Conservation (phyloP, 495 filamentous ascomycete species). For the Penicillium antarcticum region DNA sequence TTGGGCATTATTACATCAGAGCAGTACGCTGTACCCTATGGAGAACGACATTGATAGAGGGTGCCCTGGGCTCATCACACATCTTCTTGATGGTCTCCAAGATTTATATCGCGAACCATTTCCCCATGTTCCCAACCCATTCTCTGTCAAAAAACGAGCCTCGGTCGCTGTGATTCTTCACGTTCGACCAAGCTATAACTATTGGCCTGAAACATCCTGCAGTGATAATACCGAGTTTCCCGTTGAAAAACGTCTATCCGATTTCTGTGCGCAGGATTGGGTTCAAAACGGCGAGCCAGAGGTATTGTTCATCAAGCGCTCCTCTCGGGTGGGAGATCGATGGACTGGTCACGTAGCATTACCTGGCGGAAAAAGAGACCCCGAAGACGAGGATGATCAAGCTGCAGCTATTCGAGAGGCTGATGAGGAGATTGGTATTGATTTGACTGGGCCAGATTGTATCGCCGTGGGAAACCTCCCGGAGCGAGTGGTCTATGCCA, state of each 20-base stretch:
- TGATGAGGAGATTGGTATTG: constrained; percentile 68
- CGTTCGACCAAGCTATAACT: constrained; percentile 57
- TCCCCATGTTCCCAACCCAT: constrained; percentile 62
- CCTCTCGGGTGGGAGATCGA: constrained; percentile 65
- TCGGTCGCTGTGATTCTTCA: constrained; percentile 72
- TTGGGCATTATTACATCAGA: too few species aligned
- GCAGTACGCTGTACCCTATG: too few species aligned
- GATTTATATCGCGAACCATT: constrained; percentile 54
- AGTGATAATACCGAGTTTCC: constrained; percentile 5
- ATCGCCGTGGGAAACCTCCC: constrained; percentile 66
- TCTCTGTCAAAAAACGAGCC: constrained; percentile 60
- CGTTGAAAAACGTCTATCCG: constrained; percentile 43
- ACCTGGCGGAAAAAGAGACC: constrained; percentile 70
- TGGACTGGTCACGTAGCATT: constrained; percentile 77
- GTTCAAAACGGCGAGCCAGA: constrained; percentile 72
- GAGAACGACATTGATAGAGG: too few species aligned
- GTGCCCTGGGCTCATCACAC: constrained; percentile 15
- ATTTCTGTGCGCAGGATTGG: constrained; percentile 70
- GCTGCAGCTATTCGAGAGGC: constrained; percentile 68
- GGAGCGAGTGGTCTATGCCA: constrained; percentile 68
- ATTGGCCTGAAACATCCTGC: constrained; percentile 41
- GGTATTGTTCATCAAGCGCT: constrained; percentile 73
- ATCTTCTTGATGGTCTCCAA: constrained; percentile 45
- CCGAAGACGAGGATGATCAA: constrained; percentile 62
- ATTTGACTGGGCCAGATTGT: constrained; percentile 53